Evolutionary conservation across 805 yeast genomes (phyloP).

Genomic region (Barnettozyma sucrosica): DNA sequence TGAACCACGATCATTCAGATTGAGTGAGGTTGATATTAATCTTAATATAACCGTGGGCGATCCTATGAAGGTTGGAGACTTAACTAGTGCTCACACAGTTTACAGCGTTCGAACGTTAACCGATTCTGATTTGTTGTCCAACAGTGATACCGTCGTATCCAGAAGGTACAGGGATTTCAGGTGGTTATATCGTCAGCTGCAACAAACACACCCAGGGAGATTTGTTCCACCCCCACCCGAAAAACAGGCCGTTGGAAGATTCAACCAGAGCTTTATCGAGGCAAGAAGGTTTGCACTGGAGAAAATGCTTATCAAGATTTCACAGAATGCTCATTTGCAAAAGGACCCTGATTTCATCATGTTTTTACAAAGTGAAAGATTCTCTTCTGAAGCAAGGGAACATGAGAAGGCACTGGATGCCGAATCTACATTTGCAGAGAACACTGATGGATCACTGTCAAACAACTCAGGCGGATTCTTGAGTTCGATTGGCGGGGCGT

Average conservation of each 20-base stretch:
- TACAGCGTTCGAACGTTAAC: constrained; percentile 69
- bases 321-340: constrained; percentile 49
- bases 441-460: constrained; percentile 28
- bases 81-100: constrained; percentile 83
- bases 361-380: constrained; percentile 72
- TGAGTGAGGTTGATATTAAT: constrained; percentile 16
- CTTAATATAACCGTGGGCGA: constrained; percentile 77
- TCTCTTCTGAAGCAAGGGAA: constrained; percentile 65
- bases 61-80: constrained; percentile 87
- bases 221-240: constrained; percentile 96
- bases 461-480: constrained; percentile 48
- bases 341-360: constrained; percentile 70
- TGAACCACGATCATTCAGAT: background rate
- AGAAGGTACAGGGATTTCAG: constrained; percentile 89
- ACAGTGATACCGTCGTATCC: constrained; percentile 53
- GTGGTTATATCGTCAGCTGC: constrained; percentile 88
- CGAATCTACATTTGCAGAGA: constrained; percentile 27
- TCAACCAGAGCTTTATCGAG: constrained; percentile 86
- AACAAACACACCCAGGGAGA: constrained; percentile 80
- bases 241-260: constrained; percentile 88
- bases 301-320: constrained; percentile 74
- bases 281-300: constrained; percentile 79
- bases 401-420: constrained; percentile 50
- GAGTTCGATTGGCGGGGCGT: constrained; percentile 60
- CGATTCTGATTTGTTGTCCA: constrained; percentile 24